Evolutionary conservation across 2,329 filamentous ascomycete genomes (phyloP), one percentile per base, ranked within the genome.

Genomic region (Diplocarpon mali): DNA sequence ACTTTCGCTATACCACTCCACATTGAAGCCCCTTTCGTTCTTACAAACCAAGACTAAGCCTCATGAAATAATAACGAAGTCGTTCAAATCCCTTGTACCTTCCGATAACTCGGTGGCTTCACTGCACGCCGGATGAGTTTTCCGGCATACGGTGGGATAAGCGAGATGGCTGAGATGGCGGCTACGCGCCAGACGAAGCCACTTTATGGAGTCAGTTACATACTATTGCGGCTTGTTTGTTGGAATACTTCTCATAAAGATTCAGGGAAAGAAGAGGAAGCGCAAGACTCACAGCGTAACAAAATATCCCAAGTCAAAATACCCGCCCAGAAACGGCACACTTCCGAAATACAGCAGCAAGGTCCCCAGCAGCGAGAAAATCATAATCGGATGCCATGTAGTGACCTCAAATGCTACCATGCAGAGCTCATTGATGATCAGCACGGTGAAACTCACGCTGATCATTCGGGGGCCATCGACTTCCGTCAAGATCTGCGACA

Each of bases 371-470:
- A 96, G 83, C 53, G 75, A 82, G 41, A 85, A 68, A 44, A 94
- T 81, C 89, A 96, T 96, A 50, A 90, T 72, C 32, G 83, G 83
- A 64, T 96, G 92, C 92, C 92, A 98, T 0, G 92, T 98, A 3
- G 87, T 95, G 56, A 98, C 85, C 62, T 95, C 85, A 47, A 94
- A 86, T 3, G 89, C 90, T 2, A 96, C 92, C 93, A 98, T 98
- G 56, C 93, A 76, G 48, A 98, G 75, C 63, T 98, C 92, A 63
- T 96, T 98, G 50, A 96, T 69, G 5, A 98, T 80, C 2, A 98
- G 76, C 0, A 88, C 87, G 0, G 90, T 93, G 62, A 95, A 98
- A 46, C 82, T 88, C 37, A 98, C 85, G 17, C 85, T 79, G 44
- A 96, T 85, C 81, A 98, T 94, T 48, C 69, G 71, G 11, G 73